These are phyloP conservation scores for Yamadazyma sp. DNA, from an alignment of 1,139 yeast genomes.

Conservation along the genomic window DNA sequence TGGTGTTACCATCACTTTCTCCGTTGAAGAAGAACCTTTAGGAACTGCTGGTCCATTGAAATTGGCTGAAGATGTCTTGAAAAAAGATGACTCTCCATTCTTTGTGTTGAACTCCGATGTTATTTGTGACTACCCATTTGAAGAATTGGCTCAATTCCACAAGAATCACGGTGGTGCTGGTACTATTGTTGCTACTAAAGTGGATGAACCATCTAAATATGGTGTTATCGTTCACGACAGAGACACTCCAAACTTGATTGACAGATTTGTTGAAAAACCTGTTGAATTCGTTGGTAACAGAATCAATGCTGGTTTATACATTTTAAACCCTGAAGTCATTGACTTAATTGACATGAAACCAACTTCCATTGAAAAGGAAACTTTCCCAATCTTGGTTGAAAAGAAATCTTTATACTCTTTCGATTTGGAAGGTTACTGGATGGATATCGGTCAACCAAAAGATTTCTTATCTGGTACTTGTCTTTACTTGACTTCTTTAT, in stretches of 20 bases:
- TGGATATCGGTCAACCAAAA: conserved; percentile 99
- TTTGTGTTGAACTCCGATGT: conserved; percentile 98
- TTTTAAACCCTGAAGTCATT: conserved; percentile 94
- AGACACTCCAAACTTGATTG: conserved; percentile 89
- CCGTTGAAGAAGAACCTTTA: conserved; percentile 98
- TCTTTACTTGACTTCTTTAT: conserved; percentile 81
- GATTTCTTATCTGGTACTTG: conserved; percentile 97
- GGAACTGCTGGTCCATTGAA: conserved; percentile 99
- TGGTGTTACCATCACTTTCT: conserved; percentile 93
- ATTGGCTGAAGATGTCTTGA: conserved; percentile 90
- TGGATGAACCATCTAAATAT: conserved; percentile 98
- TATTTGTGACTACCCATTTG: conserved; percentile 97
- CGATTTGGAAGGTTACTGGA: conserved; percentile 99
- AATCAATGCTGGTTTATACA: conserved; percentile 95
- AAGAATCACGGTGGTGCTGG: conserved; percentile 95
- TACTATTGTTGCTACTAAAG: conserved; percentile 98
- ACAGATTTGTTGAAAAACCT: conserved; percentile 99
- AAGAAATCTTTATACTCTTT: conserved; percentile 87
- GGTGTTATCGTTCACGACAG: conserved; percentile 99
- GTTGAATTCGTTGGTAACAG: conserved; percentile 98
- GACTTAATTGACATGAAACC: conserved; percentile 97
- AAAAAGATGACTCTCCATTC: conserved; percentile 94
- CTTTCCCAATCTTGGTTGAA: conserved; percentile 95
- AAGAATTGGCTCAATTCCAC: conserved; percentile 91
- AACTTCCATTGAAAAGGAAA: conserved; percentile 98